Base-by-base conservation (phyloP, 352 stramenopile species). In the Thalassiosira hispida region DNA sequence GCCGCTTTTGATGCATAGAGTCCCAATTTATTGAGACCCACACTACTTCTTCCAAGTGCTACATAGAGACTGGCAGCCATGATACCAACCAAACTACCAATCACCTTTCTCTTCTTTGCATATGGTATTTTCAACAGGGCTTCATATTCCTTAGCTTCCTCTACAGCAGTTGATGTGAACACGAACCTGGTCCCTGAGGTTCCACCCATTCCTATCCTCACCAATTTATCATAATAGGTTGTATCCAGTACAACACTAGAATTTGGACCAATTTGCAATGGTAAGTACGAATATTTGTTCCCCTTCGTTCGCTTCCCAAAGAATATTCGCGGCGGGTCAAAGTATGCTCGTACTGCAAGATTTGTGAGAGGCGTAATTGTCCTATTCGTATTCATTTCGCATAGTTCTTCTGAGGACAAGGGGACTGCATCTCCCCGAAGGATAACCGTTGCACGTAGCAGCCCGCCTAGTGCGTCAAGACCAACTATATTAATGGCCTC, bases 401-500 rank as follows among this genome's bases (percentile, higher is more conserved):
- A 47, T 60, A 55, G 22, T 62, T 80, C 49, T 38, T 69, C 16
- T 9, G 23, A 53, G 2, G 59, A 49, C 5, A 91, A 47, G n/a
- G 84, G 82, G 16, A 90, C 61, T 12, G 69, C 82, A 80, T 92
- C 87, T 31, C 87, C 84, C 18, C 87, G 77, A 56, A 92, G 60
- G 16, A 92, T 69, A 23, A 92, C 70, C 18, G 47, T 77, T 20
- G 77, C 62, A 16, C 73, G 70, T 27, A 91, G 46, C n/a, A 80
- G 71, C 49, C 77, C 80, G 66, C 59, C 73, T 0, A 90, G 68
- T 31, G 72, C 69, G 40, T 88, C 76, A 12, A 92, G 66, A 0
- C 66, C 78, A 61, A 92, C 81, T 20, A 87, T 73, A 79, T 92
- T 92, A 25, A 92, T 61, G 18, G 83, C 87, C 70, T 92, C 81